Evolutionary conservation across 2,329 filamentous ascomycete genomes (phyloP), one percentile per base, ranked within the genome.

Genomic region (Pestalotiopsis sp.): DNA sequence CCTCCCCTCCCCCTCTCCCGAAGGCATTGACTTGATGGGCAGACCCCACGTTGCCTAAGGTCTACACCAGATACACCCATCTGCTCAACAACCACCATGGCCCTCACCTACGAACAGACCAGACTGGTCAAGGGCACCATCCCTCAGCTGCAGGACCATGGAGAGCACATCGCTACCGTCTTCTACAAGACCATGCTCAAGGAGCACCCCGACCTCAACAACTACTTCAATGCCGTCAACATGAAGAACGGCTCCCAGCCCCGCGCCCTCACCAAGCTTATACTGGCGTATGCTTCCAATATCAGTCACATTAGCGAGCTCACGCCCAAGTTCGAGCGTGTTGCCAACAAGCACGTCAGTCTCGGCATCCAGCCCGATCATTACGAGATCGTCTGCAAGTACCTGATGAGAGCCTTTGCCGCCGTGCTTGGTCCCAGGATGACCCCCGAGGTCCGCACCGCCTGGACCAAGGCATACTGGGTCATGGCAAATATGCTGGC

Each of bases 401-500:
- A 91, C 74, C 84, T 94, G 13, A 83, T 94, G 57, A 83, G 84
- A 30, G 89, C 91, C 1, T 92, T 94, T 79, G 84, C 83, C 26
- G 83, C 88, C 57, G 87, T 94, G 0, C 85, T 94, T 1, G 91
- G 91, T 3, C 84, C 85, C 1, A 87, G 86, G 24, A 88, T 91
- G 80, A 93, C 91, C 1, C 81, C 85, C 0, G 86, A 90, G 22
- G 84, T 92, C 38, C 83, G 87, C 65, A 83, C 87, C 13, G 91
- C 92, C 9, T 94, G 92, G 92, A 85, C 80, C 5, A 87, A 88
- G 64, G 92, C 92, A 1, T 94, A 94, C 80, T 89, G 87, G 85
- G 84, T 93, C 73, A 86, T 94, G 26, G 91, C 92, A 30, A 85
- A 90, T 76, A 87, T 94, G 81, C 87, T 94, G 81, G 93, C 92